phyloP scores from a whole-genome alignment of 306 rosid genomes.

The Malus fusca region DNA sequence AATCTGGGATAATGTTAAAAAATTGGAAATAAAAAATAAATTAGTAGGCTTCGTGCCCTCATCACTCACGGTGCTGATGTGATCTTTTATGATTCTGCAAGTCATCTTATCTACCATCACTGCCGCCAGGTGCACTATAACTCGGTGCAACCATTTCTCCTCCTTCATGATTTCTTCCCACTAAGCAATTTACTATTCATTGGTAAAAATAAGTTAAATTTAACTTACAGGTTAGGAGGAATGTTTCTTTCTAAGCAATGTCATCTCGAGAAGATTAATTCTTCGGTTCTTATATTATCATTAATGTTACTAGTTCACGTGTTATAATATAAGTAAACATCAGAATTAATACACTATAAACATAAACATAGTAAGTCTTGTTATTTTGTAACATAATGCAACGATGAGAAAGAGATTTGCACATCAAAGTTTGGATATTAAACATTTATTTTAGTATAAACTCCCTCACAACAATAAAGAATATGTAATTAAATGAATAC shows the following conservation, averaged over 20 bases:
- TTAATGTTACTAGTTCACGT: too few relatives aligned
- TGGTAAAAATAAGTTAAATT: too few relatives aligned
- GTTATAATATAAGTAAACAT: too few relatives aligned
- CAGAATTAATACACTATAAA: too few relatives aligned
- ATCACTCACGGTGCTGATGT: not conserved
- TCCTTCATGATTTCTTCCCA: not conserved
- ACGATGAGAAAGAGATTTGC: not conserved
- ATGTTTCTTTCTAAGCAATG: not conserved
- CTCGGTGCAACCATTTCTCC: not conserved
- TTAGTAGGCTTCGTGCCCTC: not conserved
- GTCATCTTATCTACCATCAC: not conserved
- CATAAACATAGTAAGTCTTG: too few relatives aligned
- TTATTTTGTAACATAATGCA: not conserved
- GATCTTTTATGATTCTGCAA: not conserved
- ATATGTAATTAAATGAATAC: not conserved
- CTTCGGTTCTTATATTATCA: too few relatives aligned
- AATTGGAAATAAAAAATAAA: not conserved
- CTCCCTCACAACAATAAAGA: not conserved
- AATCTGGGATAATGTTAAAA: not conserved
- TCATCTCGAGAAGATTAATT: too few relatives aligned
- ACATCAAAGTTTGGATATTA: not conserved
- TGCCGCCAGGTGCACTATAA: not conserved
- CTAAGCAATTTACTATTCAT: not conserved
- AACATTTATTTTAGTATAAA: not conserved
- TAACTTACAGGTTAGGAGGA: too few relatives aligned